A percentile compares a stretch with the other conserved stretches of the same genome.
Conservation (phyloP, 108 stramenopile genomes). For the Nannochloropsis salina region DNA sequence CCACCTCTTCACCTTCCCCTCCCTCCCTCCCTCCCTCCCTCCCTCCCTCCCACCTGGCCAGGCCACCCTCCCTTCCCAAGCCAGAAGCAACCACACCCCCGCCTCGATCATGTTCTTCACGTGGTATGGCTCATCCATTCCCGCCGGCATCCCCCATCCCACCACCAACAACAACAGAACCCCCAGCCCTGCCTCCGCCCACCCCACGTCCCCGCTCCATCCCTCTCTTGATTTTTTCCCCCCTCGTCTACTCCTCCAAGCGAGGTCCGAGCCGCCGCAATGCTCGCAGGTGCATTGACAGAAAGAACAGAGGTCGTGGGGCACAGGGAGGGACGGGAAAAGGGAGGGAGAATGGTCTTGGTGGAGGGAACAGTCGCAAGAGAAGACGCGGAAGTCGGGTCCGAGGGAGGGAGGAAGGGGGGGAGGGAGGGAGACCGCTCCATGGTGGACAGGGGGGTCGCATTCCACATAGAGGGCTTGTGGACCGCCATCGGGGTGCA, state of each 20-base stretch:
- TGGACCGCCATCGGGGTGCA: not conserved
- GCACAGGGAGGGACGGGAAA: not conserved
- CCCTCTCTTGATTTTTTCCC: not conserved
- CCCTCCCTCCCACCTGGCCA: not conserved
- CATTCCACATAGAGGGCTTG: not conserved
- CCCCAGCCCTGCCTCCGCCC: not conserved
- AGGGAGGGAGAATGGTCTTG: not conserved
- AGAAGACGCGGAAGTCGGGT: conserved; percentile 5
- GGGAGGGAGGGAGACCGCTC: not conserved
- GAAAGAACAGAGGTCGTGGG: not conserved
- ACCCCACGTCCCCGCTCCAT: not conserved
- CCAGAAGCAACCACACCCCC: not conserved
- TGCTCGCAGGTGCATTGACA: not conserved
- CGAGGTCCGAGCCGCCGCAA: not conserved
- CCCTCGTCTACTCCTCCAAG: not conserved
- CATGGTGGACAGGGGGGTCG: not conserved
- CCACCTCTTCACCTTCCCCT: not conserved
- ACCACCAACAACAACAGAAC: not conserved
- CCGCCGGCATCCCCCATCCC: not conserved
- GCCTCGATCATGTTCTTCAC: not conserved
- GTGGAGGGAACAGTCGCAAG: conserved; percentile 3
- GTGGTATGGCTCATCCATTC: not conserved
- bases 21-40: not conserved
- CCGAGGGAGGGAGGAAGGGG: not conserved
- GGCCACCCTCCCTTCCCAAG: not conserved